phyloP scores from a whole-genome alignment of 1,139 yeast species.

The Yamadazyma taylorii region DNA sequence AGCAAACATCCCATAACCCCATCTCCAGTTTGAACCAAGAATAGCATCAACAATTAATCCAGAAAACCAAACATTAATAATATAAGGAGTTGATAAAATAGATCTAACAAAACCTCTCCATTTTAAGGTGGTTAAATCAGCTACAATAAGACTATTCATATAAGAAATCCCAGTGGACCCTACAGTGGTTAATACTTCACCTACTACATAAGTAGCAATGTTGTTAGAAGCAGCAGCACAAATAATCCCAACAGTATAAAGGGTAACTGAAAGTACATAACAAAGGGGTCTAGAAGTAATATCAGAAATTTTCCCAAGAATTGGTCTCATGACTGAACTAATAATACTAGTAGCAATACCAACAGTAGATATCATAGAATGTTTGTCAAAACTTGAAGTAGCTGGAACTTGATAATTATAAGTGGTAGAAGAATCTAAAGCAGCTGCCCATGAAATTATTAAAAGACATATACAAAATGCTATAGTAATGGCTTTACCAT shows the following conservation, averaged over 20 bases:
- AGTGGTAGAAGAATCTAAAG: conserved; percentile 37
- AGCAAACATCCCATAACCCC: conserved; percentile 43
- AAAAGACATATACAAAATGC: conserved; percentile 19
- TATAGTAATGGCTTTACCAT: conserved; percentile 7
- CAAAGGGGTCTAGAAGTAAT: conserved; percentile 28
- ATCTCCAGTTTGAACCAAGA: conserved; percentile 33
- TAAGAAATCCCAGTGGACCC: conserved; percentile 24
- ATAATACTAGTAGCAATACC: conserved; percentile 29
- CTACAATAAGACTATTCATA: conserved; percentile 18
- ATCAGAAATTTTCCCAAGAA: conserved; percentile 32
- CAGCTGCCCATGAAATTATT: conserved; percentile 35
- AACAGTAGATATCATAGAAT: conserved; percentile 33
- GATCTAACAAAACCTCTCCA: conserved; percentile 30
- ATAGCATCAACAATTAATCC: conserved; percentile 30
- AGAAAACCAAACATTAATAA: conserved; percentile 33
- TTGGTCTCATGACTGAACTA: conserved; percentile 26
- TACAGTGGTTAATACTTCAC: conserved; percentile 26
- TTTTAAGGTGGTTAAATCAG: conserved; percentile 33
- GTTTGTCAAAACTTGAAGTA: conserved; percentile 25
- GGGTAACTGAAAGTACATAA: conserved; percentile 19
- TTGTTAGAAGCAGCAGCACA: conserved; percentile 25
- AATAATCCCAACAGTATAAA: conserved; percentile 28
- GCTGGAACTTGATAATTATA: conserved; percentile 27
- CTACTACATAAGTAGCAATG: conserved; percentile 30
- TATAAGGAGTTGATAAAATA: conserved; percentile 26